A percentile compares a stretch with the other conserved stretches of the same genome.
These are phyloP conservation scores for Aspergillus haitiensis DNA, from an alignment of 495 filamentous ascomycete genomes.

Conservation along the genomic window DNA sequence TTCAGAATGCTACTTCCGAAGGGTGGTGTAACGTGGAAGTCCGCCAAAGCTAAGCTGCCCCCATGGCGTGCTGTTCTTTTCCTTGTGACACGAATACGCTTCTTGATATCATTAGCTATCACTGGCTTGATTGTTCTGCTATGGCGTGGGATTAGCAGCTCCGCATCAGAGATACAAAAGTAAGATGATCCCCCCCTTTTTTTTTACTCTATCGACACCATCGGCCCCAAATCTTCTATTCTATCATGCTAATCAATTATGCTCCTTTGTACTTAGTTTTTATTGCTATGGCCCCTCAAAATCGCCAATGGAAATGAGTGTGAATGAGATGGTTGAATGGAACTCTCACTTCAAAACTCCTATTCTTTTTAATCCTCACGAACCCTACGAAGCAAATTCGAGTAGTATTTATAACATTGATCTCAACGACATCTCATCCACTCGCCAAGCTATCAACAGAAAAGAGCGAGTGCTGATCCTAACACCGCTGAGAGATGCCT, in stretches of 20 bases:
- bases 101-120: slow-evolving; percentile 72
- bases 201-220: background rate
- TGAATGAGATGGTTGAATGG: slow-evolving; percentile 89
- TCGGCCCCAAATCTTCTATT: too few relatives aligned
- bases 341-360: slow-evolving; percentile 84
- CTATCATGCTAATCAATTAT: background rate
- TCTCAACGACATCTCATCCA: slow-evolving; percentile 83
- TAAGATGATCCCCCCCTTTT: slow-evolving; percentile 34
- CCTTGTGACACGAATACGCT: slow-evolving; percentile 74
- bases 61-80: slow-evolving; percentile 78
- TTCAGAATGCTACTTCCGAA: slow-evolving; percentile 74
- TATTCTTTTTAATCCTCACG: slow-evolving; percentile 93
- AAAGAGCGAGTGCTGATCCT: slow-evolving; percentile 91
- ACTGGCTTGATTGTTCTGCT: slow-evolving; percentile 74
- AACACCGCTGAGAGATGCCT: slow-evolving; percentile 90
- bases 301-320: slow-evolving; percentile 88
- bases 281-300: slow-evolving; percentile 95
- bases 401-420: slow-evolving; percentile 74
- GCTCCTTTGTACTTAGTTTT: slow-evolving; percentile 59
- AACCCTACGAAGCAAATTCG: slow-evolving; percentile 78
- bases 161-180: slow-evolving; percentile 90
- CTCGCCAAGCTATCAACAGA: slow-evolving; percentile 70
- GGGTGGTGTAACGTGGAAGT: slow-evolving; percentile 91
- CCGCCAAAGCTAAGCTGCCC: slow-evolving; percentile 76
- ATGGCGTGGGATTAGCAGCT: slow-evolving; percentile 83